Evolutionary conservation across 2,329 filamentous ascomycete genomes (phyloP), one percentile per base, ranked within the genome.

Genomic region (Penicillium sp.): DNA sequence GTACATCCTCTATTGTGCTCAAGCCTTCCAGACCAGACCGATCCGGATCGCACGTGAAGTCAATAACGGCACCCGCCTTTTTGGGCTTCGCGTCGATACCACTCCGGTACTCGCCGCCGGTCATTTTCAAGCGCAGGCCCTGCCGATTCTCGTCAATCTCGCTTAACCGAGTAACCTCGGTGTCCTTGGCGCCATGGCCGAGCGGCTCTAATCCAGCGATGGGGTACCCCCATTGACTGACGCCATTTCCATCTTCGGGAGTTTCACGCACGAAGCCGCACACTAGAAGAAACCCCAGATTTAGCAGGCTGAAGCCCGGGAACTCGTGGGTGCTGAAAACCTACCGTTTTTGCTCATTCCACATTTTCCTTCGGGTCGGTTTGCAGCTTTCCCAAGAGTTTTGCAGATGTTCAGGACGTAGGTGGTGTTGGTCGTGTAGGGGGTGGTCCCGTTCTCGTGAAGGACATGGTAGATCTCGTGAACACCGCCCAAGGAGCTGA

Each of bases 31-130:
- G 74, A 1, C 89, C 89, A 6, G 80, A 80, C 50, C 76, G 74
- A 2, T 82, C 73, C 18, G 66, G 70, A 56, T 94, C 83, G 66
- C 92, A 98, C 13, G 89, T 61, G 52, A 96, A 88, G 55, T 94
- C 85, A 37, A 96, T 77, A 7, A 94, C 75, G 3, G 88, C 85
- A 2, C 49, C 44, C 1, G 61, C 54, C 14, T 47, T 37, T 55
- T 79, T 80, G 62, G 93, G 84, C 42, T 77, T 69, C 17, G 67
- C 66, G 37, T 58, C 41, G 55, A 68, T 37, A 10, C 26, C 16
- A 12, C 17, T 22, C 6, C 22, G 20, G 5, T 72, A 70, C 32
- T 73, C 69, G 36, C 73, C 76, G 6, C 79, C 82, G 32, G 76
- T 69, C 33, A 95, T 62, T 44, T 82, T 77, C 1, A 92, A 61